Evolutionary conservation across 768 basidiomycete genomes (phyloP), one percentile per base, ranked within the genome.

Genomic region (Leucocoprinus sp.): DNA sequence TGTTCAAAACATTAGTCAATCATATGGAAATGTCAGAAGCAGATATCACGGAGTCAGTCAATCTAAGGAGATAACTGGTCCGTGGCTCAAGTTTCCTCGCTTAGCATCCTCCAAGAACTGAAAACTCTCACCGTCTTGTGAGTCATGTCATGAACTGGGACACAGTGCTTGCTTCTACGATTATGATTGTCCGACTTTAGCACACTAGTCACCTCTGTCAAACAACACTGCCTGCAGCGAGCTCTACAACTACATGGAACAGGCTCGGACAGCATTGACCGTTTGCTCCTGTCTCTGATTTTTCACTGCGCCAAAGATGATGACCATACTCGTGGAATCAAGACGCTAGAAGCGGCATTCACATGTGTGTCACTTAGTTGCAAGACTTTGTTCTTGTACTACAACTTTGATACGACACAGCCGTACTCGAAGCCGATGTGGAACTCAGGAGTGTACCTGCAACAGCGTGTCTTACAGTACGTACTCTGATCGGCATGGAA

Each of bases 241-340:
- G 72, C 74, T 34, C 57, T 84, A 48, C 64, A 64, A 47, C 60
- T 65, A 50, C 66, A 70, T 43, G 67, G 64, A 51, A 56, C 70
- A 41, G 70, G 69, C 55, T 66, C 70, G 48, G 65, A 71, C 51
- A 73, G 64, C 59, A 68, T 86, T 50, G 75, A 84, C 60, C 82
- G 80, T 49, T 62, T 92, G 43, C 71, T 91, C 54, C 65, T 90
- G 51, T 82, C 82, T 14, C 57, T 87, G 54, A 76, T 91, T 51
- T 82, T 87, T 55, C 86, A 90, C 63, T 79, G 78, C 55, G 82
- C 85, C 31, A 88, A 82, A 62, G 79, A 83, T 56, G 74, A 78
- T 53, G 71, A 84, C 67, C 82, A 87, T 57, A 55, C 63, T 41
- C 71, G 77, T 57, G 82, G 80, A 24, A 70, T 85, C 64, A 69